Conservation (phyloP, 495 filamentous ascomycete genomes). For the Podospora bellae-mahoneyi region DNA sequence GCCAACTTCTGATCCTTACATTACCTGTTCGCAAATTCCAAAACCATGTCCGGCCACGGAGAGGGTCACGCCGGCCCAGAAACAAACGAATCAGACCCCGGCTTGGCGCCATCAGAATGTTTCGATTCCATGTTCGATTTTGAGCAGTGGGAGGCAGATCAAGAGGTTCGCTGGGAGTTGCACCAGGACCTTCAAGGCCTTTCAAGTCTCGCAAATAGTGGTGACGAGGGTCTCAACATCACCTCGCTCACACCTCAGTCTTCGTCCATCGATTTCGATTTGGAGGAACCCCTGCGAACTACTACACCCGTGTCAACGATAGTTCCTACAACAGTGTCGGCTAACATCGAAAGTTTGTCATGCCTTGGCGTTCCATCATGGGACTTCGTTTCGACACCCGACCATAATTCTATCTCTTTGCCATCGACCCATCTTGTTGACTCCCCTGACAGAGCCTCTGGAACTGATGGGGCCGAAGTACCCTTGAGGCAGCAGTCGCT, state of each 20-base stretch:
- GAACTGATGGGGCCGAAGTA: not conserved
- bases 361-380: too few relatives aligned
- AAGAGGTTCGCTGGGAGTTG: not conserved
- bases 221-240: not conserved
- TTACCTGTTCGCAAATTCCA: not conserved
- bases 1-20: not conserved
- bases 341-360: too few relatives aligned
- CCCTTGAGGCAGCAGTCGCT: not conserved
- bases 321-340: not conserved
- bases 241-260: not conserved
- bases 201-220: not conserved
- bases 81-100: not conserved
- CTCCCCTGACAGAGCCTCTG: not conserved
- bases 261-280: not conserved
- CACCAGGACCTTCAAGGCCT: not conserved
- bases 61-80: not conserved
- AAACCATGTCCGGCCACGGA: not conserved
- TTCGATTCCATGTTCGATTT: not conserved
- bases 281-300: not conserved
- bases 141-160: not conserved
- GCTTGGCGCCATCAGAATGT: not conserved
- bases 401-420: not conserved
- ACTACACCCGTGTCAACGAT: not conserved
- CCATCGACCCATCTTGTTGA: not conserved
- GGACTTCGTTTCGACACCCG: too few relatives aligned